Conservation (phyloP, 768 basidiomycete genomes). For the Astraeus odoratus region DNA sequence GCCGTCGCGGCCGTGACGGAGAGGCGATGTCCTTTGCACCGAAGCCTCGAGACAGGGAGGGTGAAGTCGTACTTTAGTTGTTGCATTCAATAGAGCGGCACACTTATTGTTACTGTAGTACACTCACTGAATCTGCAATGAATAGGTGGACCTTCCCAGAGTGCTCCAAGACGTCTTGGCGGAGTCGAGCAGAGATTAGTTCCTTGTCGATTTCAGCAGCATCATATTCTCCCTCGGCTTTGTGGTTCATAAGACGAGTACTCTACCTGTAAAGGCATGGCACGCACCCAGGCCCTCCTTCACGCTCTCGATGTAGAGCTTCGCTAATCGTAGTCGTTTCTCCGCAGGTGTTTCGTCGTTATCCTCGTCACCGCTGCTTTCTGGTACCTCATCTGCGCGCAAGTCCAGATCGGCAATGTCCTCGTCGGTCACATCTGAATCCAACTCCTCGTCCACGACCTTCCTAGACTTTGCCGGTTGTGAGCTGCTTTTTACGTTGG, state of each 20-base stretch:
- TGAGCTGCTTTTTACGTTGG: constrained; percentile 22
- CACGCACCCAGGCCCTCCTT: constrained; percentile 64
- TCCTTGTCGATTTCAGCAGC: constrained; percentile 95
- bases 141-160: constrained; percentile 83
- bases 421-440: constrained; percentile 52
- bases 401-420: constrained; percentile 76
- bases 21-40: constrained; percentile 67
- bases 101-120: neutral
- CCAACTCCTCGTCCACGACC: constrained; percentile 54
- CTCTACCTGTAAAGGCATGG: neutral
- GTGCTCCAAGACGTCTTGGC: constrained; percentile 87
- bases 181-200: constrained; percentile 81
- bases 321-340: constrained; percentile 86
- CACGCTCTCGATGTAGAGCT: constrained; percentile 82
- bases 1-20: constrained; percentile 78
- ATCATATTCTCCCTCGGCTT: constrained; percentile 84
- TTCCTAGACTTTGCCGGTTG: constrained; percentile 14
- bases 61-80: constrained; percentile 49
- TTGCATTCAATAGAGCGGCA: neutral
- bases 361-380: constrained; percentile 75
- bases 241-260: neutral
- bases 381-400: constrained; percentile 46
- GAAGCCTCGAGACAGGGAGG: constrained; percentile 35
- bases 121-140: constrained; percentile 63
- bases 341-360: constrained; percentile 87